Base-by-base conservation (phyloP, 352 stramenopile genomes). In the Pythium guiyangense region DNA sequence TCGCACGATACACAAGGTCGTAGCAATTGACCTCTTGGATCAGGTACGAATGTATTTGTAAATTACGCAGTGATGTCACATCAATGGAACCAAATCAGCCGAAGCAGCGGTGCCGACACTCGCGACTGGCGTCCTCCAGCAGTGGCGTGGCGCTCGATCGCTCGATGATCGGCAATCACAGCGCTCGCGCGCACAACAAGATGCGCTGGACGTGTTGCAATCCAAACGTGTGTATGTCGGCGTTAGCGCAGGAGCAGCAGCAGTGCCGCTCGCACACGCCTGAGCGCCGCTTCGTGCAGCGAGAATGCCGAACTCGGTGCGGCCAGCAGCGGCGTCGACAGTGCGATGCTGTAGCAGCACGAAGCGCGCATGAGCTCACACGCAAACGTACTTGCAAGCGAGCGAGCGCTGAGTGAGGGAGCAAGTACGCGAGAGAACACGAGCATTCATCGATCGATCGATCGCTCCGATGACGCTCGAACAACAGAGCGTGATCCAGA, bases 401-500 rank as follows among this genome's bases (percentile, higher is more conserved):
- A n/a, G n/a, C n/a, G n/a, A n/a, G n/a, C n/a, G n/a, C n/a, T n/a
- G n/a, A n/a, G n/a, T n/a, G n/a, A n/a, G n/a, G n/a, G n/a, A n/a
- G n/a, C n/a, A n/a, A n/a, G n/a, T n/a, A n/a, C n/a, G n/a, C n/a
- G n/a, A n/a, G n/a, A 59, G 18, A n/a, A n/a, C n/a, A n/a, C n/a
- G n/a, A n/a, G n/a, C 35, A 42, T 17, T 6, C 29, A 34, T 18
- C 35, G 6, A 42, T 18, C 15, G 4, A 17, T 42, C 10, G 6
- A 42, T 34, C 35, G 10, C 2, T 42, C 10, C 3, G 17, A 18
- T 27, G 2, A 55, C 37, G 26, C 39, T n/a, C n/a, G n/a, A 63
- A 40, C 49, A 58, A 42, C 40, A 63, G 18, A 63, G 58, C 27
- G 52, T 49, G 49, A 14, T 63, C 49, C 49, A 58, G n/a, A 58